Conservation (phyloP, 2,329 filamentous ascomycete genomes). For the Aspergillus tanneri region DNA sequence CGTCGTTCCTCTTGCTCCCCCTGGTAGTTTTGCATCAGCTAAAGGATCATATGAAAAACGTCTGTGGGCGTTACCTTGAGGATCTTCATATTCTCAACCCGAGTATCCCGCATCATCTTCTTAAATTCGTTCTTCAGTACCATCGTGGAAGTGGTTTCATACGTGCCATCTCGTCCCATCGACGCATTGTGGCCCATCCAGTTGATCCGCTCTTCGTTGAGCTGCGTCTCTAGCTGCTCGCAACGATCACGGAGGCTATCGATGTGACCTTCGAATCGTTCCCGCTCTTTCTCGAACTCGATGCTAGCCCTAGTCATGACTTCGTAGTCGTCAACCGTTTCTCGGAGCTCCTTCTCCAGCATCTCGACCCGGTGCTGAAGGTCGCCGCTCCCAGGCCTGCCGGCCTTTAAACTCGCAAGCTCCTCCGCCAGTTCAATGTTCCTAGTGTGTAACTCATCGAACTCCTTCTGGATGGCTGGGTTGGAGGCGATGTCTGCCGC, state of each 20-base stretch:
- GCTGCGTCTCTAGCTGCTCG: conserved; percentile 62
- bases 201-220: conserved; percentile 66
- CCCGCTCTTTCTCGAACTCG: conserved; percentile 69
- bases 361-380: conserved; percentile 51
- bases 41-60: not conserved
- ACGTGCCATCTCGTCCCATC: conserved; percentile 36
- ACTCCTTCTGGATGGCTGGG: conserved; percentile 58
- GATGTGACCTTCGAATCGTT: conserved; percentile 61
- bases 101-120: conserved; percentile 75
- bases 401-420: conserved; percentile 44
- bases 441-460: conserved; percentile 54
- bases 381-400: conserved; percentile 36
- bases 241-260: conserved; percentile 64
- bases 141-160: conserved; percentile 64
- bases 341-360: conserved; percentile 64
- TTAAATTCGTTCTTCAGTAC: conserved; percentile 73
- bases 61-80: conserved; percentile 57
- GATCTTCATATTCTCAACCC: conserved; percentile 63
- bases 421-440: conserved; percentile 51
- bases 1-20: conserved; percentile 70
- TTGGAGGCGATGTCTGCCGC: conserved; percentile 64
- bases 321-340: conserved; percentile 69
- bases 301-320: conserved; percentile 67
- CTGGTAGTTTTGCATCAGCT: conserved; percentile 43
- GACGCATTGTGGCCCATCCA: conserved; percentile 61